Percentiles rank a stretch among this genome's conserved stretches.
Evolutionary conservation across 306 rosid species (phyloP).

Genomic region (Cotoneaster glaucophyllus): DNA sequence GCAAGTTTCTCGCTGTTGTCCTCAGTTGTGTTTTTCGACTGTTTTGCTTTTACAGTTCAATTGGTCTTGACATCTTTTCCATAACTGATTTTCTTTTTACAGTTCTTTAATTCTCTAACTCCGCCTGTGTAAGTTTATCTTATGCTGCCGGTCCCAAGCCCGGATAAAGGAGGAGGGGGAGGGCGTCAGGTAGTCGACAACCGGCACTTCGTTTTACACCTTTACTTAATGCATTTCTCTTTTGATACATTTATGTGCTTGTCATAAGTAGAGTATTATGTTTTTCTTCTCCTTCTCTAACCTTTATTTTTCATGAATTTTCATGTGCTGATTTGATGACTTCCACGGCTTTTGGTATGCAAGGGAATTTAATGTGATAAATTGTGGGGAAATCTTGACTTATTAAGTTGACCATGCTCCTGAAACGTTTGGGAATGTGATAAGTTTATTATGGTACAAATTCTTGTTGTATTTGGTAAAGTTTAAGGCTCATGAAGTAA

Average conservation of each 20-base stretch:
- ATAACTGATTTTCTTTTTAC: no score
- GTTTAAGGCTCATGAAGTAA: not conserved
- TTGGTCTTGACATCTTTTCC: no score
- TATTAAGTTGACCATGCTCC: not conserved
- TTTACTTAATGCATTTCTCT: not conserved
- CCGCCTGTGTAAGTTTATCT: no score
- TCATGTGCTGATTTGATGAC: not conserved
- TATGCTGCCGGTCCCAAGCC: no score
- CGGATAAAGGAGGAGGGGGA: no score
- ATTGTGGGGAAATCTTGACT: no score
- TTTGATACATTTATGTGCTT: not conserved
- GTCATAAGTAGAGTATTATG: not conserved
- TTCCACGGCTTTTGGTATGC: not conserved
- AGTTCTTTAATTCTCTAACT: no score
- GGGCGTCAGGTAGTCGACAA: no score
- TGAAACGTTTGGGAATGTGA: not conserved
- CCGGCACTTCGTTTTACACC: not conserved
- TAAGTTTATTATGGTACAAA: not conserved
- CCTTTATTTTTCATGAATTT: not conserved
- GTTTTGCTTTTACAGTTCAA: no score
- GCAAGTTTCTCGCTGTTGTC: no score
- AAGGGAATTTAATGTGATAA: not conserved
- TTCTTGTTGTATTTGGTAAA: not conserved
- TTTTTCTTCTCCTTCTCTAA: not conserved
- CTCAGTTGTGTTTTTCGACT: no score